A percentile compares a stretch with the other conserved stretches of the same genome.
These are phyloP conservation scores for Aspergillus diversus DNA, from an alignment of 495 filamentous ascomycete species.

Conservation along the genomic window DNA sequence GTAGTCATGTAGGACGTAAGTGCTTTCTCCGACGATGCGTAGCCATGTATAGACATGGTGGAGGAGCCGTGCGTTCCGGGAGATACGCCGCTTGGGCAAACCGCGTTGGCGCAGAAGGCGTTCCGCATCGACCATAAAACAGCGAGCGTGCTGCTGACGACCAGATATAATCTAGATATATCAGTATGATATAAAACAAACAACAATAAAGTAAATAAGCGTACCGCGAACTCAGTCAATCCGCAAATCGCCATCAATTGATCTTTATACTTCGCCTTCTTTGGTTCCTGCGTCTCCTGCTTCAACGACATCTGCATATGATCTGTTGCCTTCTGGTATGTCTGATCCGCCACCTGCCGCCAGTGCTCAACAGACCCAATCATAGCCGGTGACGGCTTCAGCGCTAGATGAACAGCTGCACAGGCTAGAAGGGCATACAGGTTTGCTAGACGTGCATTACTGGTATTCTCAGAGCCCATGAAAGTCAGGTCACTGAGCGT, in stretches of 20 bases:
- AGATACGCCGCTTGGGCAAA: slow-evolving; percentile 36
- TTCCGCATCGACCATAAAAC: slow-evolving; percentile 41
- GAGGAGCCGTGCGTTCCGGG: slow-evolving; percentile 38
- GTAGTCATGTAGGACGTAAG: slow-evolving; percentile 40
- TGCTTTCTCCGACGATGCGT: slow-evolving; percentile 41
- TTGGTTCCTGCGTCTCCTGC: slow-evolving; percentile 33
- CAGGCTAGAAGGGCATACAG: slow-evolving; percentile 38
- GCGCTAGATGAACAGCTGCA: slow-evolving; percentile 32
- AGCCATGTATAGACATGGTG: slow-evolving; percentile 44
- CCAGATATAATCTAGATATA: slow-evolving; percentile 33
- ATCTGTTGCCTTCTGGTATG: slow-evolving; percentile 36
- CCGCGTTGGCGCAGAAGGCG: slow-evolving; percentile 35
- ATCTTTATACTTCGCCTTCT: slow-evolving; percentile 46
- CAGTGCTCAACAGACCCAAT: slow-evolving; percentile 30
- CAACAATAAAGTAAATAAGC: neutral
- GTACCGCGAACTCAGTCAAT: slow-evolving; percentile 38
- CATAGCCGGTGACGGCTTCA: slow-evolving; percentile 20
- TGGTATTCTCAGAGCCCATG: slow-evolving; percentile 33
- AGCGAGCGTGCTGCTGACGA: slow-evolving; percentile 38
- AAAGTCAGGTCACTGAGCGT: slow-evolving; percentile 38
- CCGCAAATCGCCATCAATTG: slow-evolving; percentile 42
- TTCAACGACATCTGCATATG: slow-evolving; percentile 39
- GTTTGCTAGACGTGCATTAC: slow-evolving; percentile 39
- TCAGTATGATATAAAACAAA: slow-evolving; percentile 4
- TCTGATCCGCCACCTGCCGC: slow-evolving; percentile 28